These are phyloP conservation scores for Sugiyamaella boreocaroliniensis DNA, from an alignment of 805 yeast genomes.

Conservation along the genomic window DNA sequence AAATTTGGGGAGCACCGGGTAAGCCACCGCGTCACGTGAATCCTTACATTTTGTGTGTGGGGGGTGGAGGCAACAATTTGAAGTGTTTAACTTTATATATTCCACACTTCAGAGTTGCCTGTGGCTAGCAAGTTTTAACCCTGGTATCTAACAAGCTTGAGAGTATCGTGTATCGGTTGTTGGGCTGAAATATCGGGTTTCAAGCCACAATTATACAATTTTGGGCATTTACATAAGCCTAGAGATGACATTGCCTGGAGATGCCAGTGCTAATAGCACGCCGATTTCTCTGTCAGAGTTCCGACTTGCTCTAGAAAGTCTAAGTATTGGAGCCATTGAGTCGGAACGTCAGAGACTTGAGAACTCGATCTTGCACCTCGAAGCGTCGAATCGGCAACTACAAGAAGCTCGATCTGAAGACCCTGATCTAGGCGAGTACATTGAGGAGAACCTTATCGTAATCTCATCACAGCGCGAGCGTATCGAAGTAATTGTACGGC, in stretches of 20 bases:
- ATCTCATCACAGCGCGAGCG: conserved; percentile 3
- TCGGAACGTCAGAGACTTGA: conserved; percentile 23
- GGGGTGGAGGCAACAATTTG: too few species aligned
- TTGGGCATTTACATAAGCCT: background rate
- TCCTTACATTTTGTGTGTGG: too few species aligned
- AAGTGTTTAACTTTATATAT: too few species aligned
- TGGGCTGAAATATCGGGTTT: too few species aligned
- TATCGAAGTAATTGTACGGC: conserved; percentile 4
- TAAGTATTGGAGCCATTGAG: conserved; percentile 7
- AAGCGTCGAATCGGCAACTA: conserved; percentile 26
- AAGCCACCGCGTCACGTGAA: background rate
- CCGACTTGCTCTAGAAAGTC: conserved; percentile 14
- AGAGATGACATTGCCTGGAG: background rate
- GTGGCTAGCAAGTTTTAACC: background rate
- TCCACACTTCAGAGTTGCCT: too few species aligned
- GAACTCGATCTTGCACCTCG: conserved; percentile 26
- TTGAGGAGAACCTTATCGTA: conserved; percentile 8
- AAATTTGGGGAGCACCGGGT: background rate
- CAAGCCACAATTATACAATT: too few species aligned
- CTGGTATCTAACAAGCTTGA: background rate
- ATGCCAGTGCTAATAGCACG: background rate
- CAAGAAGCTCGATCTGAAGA: conserved; percentile 15
- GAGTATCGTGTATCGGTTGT: too few species aligned
- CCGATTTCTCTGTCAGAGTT: conserved; percentile 11
- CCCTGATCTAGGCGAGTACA: conserved; percentile 7